Evolutionary conservation across 2,329 filamentous ascomycete species (phyloP), one percentile per base, ranked within the genome.

Genomic region (Metarhizium brunneum): DNA sequence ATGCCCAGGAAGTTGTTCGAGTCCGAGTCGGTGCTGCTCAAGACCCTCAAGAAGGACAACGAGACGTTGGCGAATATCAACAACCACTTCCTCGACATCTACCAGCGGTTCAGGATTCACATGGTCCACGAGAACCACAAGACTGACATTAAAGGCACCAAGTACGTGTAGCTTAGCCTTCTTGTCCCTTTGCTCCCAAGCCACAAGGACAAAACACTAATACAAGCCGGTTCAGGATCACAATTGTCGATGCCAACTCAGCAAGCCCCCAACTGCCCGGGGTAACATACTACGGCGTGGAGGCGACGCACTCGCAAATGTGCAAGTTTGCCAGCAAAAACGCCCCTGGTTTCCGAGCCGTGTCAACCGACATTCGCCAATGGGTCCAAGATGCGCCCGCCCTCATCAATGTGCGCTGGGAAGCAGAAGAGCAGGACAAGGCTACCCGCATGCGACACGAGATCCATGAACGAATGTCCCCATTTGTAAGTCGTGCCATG

Each of bases 121-220:
- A 89, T 90, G 79, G 88, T 84, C 42, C 86, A 90, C 55, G 88
- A 92, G 65, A 85, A 84, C 49, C 82, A 85, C 61, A 86, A 85
- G 58, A 88, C 86, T 0, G 82, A 89, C 59, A 63, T 90, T 40
- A 85, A 81, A 61, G 83, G 82, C 2, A 82, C 82, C 1, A 83
- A 72, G 72, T 74, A 62, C 49, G 72, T 63, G n/a, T 11, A 6
- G 4, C 16, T 16, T 10, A 6, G 4, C 16, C 42, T 10, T 14
- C 7, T 38, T n/a, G 7, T n/a, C 10, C 16, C 10, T 2, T 25
- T 4, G 18, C 20, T 16, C 38, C 11, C 38, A 18, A 20, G 36
- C 25, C n/a, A 29, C 36, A n/a, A 42, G 16, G 13, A 40, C 7
- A 7, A 56, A 14, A 36, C 20, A 14, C 18, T 29, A 6, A 35